A percentile compares a stretch with the other conserved stretches of the same genome.
These are phyloP conservation scores for Amauroascus niger DNA, from an alignment of 2,329 filamentous ascomycete species.

Conservation along the genomic window DNA sequence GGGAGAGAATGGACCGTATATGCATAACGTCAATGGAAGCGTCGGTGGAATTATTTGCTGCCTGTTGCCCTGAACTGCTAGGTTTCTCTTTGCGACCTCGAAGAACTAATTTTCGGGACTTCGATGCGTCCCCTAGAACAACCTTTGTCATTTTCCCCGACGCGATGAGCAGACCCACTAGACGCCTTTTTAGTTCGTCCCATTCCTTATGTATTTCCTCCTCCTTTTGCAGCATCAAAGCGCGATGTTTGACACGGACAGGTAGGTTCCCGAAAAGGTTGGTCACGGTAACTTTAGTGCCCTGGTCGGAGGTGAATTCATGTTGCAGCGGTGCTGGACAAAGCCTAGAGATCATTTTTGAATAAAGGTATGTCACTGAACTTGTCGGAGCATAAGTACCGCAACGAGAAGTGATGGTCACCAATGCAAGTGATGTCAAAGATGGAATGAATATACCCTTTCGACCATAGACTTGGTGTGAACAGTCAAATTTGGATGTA, in stretches of 20 bases:
- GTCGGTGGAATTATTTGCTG: background rate
- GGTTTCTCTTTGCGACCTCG: conserved; percentile 14
- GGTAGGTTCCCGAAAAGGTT: conserved; percentile 87
- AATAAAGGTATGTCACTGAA: conserved; percentile 60
- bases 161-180: conserved; percentile 59
- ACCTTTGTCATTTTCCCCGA: conserved; percentile 53
- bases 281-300: conserved; percentile 64
- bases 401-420: conserved; percentile 67
- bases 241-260: conserved; percentile 74
- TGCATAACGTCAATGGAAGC: conserved; percentile 23
- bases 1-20: conserved; percentile 49
- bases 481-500: conserved; percentile 60
- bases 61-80: background rate
- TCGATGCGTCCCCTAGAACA: conserved; percentile 46
- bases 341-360: conserved; percentile 54
- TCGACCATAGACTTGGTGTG: conserved; percentile 49
- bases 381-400: conserved; percentile 42
- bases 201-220: conserved; percentile 54
- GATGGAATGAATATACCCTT: conserved; percentile 69
- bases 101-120: conserved; percentile 30
- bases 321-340: conserved; percentile 52
- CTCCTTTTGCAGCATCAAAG: conserved; percentile 43
- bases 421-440: conserved; percentile 62
- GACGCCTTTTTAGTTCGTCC: conserved; percentile 49
- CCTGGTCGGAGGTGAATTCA: conserved; percentile 50